Percentiles rank a stretch among this genome's conserved stretches.
These are phyloP conservation scores for Psilocybe tampanensis DNA, from an alignment of 768 basidiomycete genomes.

Conservation along the genomic window DNA sequence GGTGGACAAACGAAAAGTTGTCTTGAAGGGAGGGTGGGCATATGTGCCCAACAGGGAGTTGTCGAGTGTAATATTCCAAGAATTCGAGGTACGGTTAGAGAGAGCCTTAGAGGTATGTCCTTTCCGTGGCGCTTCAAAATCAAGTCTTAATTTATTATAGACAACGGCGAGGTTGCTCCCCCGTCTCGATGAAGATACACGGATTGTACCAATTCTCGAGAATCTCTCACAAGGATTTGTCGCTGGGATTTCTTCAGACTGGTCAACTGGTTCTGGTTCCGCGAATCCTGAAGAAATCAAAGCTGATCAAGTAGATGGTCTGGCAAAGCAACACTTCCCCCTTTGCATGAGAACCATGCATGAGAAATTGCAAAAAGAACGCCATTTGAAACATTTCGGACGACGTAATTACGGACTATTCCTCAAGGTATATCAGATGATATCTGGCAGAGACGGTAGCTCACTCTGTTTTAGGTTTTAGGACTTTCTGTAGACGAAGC, in stretches of 20 bases:
- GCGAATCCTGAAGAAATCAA: slow-evolving; percentile 67
- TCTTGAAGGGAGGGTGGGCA: slow-evolving; percentile 81
- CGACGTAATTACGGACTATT: slow-evolving; percentile 92
- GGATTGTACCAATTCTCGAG: slow-evolving; percentile 84
- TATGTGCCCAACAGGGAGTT: slow-evolving; percentile 80
- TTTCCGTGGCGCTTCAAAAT: neutral
- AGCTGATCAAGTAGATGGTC: slow-evolving; percentile 92
- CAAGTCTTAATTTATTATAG: slow-evolving; percentile 39
- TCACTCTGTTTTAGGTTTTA: slow-evolving; percentile 59
- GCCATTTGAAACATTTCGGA: slow-evolving; percentile 92
- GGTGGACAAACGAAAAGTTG: slow-evolving; percentile 78
- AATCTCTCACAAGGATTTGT: slow-evolving; percentile 95
- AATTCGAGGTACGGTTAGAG: slow-evolving; percentile 75
- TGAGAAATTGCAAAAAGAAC: slow-evolving; percentile 71
- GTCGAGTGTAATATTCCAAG: slow-evolving; percentile 85
- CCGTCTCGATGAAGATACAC: slow-evolving; percentile 91
- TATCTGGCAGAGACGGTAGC: neutral
- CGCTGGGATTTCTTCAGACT: slow-evolving; percentile 86
- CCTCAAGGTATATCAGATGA: slow-evolving; percentile 70
- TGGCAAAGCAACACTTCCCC: slow-evolving; percentile 89
- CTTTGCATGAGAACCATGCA: slow-evolving; percentile 94
- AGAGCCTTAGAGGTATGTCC: slow-evolving; percentile 74
- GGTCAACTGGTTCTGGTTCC: slow-evolving; percentile 58
- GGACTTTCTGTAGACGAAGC: slow-evolving; percentile 96
- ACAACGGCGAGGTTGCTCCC: slow-evolving; percentile 85